Evolutionary conservation across 106 monocot species (phyloP).

Genomic region (Dendrobium huoshanense): DNA sequence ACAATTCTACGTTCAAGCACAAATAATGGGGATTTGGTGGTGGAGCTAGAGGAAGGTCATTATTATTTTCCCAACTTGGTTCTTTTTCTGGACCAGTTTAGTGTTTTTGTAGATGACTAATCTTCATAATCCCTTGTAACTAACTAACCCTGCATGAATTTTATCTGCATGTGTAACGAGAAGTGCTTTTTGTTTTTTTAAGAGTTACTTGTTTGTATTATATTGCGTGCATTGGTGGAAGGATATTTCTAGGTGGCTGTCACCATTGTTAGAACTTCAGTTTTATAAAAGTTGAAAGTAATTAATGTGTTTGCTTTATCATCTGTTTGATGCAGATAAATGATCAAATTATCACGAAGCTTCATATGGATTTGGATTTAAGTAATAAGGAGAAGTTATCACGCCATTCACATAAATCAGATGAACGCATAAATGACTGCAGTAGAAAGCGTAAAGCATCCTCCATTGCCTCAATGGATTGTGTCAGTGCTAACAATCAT

Average conservation of each 20-base stretch:
- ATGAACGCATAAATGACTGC: background rate
- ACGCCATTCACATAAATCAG: background rate
- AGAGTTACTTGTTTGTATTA: background rate
- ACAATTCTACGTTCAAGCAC: too few species aligned
- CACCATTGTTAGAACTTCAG: background rate
- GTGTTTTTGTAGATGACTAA: background rate
- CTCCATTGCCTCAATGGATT: background rate
- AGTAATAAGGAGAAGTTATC: background rate
- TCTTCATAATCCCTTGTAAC: background rate
- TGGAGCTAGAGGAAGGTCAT: too few species aligned
- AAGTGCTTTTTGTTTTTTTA: background rate
- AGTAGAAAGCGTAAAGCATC: constrained; percentile 5
- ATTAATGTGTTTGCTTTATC: background rate
- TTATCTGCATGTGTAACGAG: background rate
- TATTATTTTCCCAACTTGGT: background rate
- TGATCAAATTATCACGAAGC: constrained; percentile 5
- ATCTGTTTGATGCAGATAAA: constrained; percentile 4
- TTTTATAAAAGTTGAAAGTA: background rate
- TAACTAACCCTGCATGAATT: background rate
- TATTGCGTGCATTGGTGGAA: background rate
- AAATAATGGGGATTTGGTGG: too few species aligned
- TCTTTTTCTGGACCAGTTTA: background rate
- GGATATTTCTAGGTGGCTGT: background rate
- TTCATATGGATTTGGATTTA: background rate
- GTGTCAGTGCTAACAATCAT: background rate